Base-by-base conservation (phyloP, 1,284 basidiomycete species). In the Austroboletus niveus region DNA sequence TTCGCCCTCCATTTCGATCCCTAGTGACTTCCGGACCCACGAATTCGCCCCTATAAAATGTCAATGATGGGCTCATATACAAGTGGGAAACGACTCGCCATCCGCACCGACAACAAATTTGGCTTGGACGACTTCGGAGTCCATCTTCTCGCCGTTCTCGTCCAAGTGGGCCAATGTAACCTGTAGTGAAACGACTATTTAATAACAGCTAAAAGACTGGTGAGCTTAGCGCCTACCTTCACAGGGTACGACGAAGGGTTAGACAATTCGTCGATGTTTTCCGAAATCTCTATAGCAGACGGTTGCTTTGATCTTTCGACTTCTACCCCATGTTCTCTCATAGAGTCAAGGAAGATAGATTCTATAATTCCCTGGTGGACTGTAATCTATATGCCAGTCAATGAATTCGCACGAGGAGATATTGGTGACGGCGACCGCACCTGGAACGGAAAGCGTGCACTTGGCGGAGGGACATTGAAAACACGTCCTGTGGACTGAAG, bases 291-390 rank as follows among this genome's bases (percentile, higher is more conserved):
- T 11, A 89, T 72, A 14, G 77, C 75, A 0, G 70, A 70, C 0
- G 87, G 87, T 1, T 74, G 60, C 30, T 78, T 69, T 1, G 83
- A 79, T 22, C 85, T 74, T 34, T 80, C 77, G 31, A 89, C 83
- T 57, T 75, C 63, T 8, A 84, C 54, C 9, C 79, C 80, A 56
- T 75, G 67, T 30, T 60, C 54, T 9, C 60, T 68, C 76, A 87
- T 78, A 1, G 81, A 79, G 58, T 87, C 82, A 34, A 85, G 57
- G 62, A 89, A 84, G 31, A 88, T 79, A 3, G 74, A 68, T 64
- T 89, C 86, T 32, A 89, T 87, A 2, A 77, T 79, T 3, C 85
- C 86, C 73, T 89, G 86, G 57, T 87, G 82, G n/a, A 87, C 68
- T 0, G 85, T 87, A 9, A 80, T 71, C 81, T 87, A 53, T 9